A percentile compares a stretch with the other conserved stretches of the same genome.
These are phyloP conservation scores for Eucalyptus dawsonii DNA, from an alignment of 345 rosid species.

Conservation along the genomic window DNA sequence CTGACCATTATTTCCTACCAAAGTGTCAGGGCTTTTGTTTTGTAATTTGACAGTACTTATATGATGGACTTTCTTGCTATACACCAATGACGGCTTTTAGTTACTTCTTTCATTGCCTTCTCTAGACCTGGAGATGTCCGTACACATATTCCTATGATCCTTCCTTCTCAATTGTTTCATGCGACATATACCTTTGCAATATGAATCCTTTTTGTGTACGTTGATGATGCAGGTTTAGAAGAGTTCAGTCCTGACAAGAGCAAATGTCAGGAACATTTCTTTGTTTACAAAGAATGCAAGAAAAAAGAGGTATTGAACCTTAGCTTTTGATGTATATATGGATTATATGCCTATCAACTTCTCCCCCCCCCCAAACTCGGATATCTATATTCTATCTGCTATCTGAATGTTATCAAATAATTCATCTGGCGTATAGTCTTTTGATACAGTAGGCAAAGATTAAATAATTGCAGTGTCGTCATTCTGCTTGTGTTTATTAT, in stretches of 20 bases:
- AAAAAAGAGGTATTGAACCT: slow-evolving; percentile 61
- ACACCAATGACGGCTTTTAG: background rate
- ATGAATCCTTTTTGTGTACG: background rate
- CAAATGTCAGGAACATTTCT: slow-evolving; percentile 90
- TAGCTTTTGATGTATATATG: background rate
- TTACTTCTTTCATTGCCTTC: background rate
- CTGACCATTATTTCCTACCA: background rate
- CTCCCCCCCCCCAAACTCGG: background rate
- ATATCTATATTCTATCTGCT: background rate
- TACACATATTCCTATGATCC: background rate
- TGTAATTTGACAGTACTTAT: background rate
- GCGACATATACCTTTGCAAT: background rate
- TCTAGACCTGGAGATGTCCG: background rate
- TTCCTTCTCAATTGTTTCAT: background rate
- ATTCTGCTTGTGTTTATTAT: background rate
- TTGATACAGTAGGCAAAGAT: background rate
- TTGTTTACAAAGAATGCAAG: slow-evolving; percentile 93
- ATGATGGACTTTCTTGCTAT: background rate
- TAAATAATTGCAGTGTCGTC: background rate
- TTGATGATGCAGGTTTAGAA: slow-evolving; percentile 66
- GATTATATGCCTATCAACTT: background rate
- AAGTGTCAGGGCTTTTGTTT: background rate
- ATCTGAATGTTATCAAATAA: background rate
- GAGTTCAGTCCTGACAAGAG: slow-evolving; percentile 75
- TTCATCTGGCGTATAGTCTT: background rate